Conservation (phyloP, 148 eudicot species). For the Camellia japonica region DNA sequence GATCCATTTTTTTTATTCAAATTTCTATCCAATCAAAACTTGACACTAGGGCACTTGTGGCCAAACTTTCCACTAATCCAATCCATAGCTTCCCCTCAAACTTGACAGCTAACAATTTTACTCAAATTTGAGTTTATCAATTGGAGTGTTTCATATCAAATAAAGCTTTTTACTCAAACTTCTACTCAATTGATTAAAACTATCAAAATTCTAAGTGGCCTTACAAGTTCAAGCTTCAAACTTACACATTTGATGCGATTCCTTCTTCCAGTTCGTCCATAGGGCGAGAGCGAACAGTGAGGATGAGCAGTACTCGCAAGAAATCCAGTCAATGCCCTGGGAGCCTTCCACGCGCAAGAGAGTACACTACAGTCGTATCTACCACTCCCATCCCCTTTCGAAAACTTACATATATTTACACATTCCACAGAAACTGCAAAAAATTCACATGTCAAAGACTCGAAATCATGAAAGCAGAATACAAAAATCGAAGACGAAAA, state of each 20-base stretch:
- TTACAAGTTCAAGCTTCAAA: constrained; percentile 6
- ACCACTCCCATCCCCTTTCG: constrained; percentile 54
- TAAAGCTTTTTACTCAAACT: too few species aligned
- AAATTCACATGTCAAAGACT: neutral
- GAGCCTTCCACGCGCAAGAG: constrained; percentile 92
- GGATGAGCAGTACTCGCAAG: constrained; percentile 69
- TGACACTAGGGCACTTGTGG: too few species aligned
- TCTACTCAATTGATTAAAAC: too few species aligned
- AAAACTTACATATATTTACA: constrained; percentile 65
- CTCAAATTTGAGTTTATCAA: too few species aligned
- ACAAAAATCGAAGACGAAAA: neutral
- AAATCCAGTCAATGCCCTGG: constrained; percentile 81
- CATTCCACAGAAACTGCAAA: constrained; percentile 76
- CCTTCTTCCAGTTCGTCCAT: constrained; percentile 34
- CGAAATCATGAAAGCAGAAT: neutral
- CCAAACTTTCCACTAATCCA: too few species aligned
- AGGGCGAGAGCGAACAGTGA: constrained; percentile 27
- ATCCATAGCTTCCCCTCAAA: too few species aligned
- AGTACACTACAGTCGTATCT: constrained; percentile 66
- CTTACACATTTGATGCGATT: constrained; percentile 47
- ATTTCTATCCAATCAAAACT: too few species aligned
- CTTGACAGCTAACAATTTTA: too few species aligned
- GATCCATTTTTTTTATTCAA: too few species aligned
- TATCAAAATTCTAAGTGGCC: too few species aligned
- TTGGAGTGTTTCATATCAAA: too few species aligned